Evolutionary conservation across 306 rosid species (phyloP).

Genomic region (Castanea crenata): DNA sequence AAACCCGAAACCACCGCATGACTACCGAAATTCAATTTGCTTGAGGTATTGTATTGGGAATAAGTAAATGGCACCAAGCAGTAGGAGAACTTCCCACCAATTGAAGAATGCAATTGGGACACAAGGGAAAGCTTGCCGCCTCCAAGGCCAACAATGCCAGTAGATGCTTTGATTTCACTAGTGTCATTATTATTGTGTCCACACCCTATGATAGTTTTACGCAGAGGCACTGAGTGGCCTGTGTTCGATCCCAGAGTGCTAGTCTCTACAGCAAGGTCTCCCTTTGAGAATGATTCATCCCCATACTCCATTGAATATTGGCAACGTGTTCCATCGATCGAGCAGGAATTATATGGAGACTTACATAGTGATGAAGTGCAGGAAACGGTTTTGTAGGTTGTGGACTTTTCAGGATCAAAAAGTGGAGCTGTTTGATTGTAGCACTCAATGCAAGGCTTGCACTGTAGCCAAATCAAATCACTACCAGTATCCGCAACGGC

Average conservation of each 20-base stretch:
- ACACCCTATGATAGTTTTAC: slow-evolving; percentile 40
- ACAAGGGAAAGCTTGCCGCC: slow-evolving; percentile 31
- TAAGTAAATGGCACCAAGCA: slow-evolving; percentile 36
- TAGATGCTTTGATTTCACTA: not conserved
- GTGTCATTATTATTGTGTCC: slow-evolving; percentile 21
- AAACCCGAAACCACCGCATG: slow-evolving; percentile 39
- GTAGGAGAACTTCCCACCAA: slow-evolving; percentile 42
- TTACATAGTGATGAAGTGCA: slow-evolving; percentile 15
- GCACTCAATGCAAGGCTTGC: slow-evolving; percentile 44
- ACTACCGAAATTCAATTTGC: slow-evolving; percentile 31
- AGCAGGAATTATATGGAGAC: fast-evolving
- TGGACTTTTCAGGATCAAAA: slow-evolving; percentile 42
- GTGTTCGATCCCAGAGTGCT: slow-evolving; percentile 38
- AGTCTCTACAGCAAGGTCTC: slow-evolving; percentile 38
- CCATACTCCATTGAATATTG: slow-evolving; percentile 20
- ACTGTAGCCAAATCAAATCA: slow-evolving; percentile 53
- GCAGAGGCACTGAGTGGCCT: slow-evolving; percentile 3
- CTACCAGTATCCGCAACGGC: slow-evolving; percentile 61
- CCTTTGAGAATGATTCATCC: slow-evolving; percentile 15
- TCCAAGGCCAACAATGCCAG: slow-evolving; percentile 63
- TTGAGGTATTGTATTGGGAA: not conserved
- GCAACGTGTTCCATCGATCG: not conserved
- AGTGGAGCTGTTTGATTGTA: slow-evolving; percentile 35
- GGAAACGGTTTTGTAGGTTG: slow-evolving; percentile 13
- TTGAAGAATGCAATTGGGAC: slow-evolving; percentile 29